phyloP scores from a whole-genome alignment of 257 asterid genomes.

The Solanum arcanum region DNA sequence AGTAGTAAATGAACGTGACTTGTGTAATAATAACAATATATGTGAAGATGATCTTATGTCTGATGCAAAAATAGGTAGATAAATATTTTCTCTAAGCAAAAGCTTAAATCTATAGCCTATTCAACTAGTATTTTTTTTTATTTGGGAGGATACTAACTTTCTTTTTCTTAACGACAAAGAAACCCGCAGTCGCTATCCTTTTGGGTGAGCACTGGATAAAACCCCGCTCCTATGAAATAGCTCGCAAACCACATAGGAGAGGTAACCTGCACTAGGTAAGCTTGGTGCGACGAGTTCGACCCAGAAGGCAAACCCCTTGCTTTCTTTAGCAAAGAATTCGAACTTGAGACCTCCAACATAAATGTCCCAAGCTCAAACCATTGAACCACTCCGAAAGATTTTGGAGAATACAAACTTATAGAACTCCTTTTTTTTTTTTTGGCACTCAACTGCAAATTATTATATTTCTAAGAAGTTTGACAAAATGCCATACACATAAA shows the following conservation, averaged over 20 bases:
- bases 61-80: not conserved
- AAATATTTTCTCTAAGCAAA: not conserved
- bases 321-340: no score
- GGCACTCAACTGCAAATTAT: not conserved
- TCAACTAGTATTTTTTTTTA: no score
- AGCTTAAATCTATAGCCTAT: not conserved
- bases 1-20: not conserved
- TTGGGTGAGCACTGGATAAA: no score
- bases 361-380: no score
- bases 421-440: not conserved
- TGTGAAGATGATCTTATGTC: not conserved
- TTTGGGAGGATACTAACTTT: not conserved
- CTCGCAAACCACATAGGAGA: no score
- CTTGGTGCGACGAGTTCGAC: no score
- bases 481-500: not conserved
- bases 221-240: no score
- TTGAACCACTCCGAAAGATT: rapidly evolving
- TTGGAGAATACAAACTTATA: not conserved
- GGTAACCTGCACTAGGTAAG: no score
- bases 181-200: no score
- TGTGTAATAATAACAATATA: not conserved
- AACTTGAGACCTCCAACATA: no score
- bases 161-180: no score
- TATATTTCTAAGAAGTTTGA: not conserved
- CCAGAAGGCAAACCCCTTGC: no score